Base-by-base conservation (phyloP, 345 rosid genomes). In the Moricandia arvensis region DNA sequence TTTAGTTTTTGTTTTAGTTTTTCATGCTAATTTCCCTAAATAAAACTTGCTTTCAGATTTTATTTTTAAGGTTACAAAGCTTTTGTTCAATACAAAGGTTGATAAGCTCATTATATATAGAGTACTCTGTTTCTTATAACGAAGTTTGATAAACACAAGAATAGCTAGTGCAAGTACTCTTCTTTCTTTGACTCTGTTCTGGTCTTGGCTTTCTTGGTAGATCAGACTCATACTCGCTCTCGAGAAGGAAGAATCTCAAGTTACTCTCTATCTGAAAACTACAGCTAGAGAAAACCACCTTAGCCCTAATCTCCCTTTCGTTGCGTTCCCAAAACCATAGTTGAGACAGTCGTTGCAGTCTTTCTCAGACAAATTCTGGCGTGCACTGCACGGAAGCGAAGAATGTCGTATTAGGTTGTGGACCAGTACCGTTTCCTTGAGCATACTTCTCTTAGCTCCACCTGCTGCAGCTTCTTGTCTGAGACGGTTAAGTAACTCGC, bases 241-340 rank as follows among this genome's bases (percentile, higher is more conserved):
- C 72, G 5, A 47, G 41, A 10, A 1, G 43, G 43, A 13, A 75
- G 74, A 68, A 75, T 68, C 63, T 61, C 41, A 61, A 27, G 66
- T 66, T 8, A 4, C 43, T 68, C 58, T 75, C 79, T 10, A 75
- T 59, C 45, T 61, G 62, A 51, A 51, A 75, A 11, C 16, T 68
- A 61, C 74, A 75, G 16, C 74, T 68, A 1, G 79, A 68, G 45
- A 49, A 75, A 68, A 75, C 69, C 79, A 75, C 33, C 74, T 53
- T 8, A 68, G 54, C 43, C 79, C 74, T 34, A 26, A 29, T 60
- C 63, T 68, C 0, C 79, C 74, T 5, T 75, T 53, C 2, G 55
- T 60, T 2, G 43, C 55, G 1, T 60, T 75, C 0, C 12, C 0
- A 5, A 75, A 69, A 49, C 74, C 79, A 13, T 26, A 75, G 10